Evolutionary conservation across 2,329 filamentous ascomycete genomes (phyloP).

Genomic region (Cladosporium cucumerinum): DNA sequence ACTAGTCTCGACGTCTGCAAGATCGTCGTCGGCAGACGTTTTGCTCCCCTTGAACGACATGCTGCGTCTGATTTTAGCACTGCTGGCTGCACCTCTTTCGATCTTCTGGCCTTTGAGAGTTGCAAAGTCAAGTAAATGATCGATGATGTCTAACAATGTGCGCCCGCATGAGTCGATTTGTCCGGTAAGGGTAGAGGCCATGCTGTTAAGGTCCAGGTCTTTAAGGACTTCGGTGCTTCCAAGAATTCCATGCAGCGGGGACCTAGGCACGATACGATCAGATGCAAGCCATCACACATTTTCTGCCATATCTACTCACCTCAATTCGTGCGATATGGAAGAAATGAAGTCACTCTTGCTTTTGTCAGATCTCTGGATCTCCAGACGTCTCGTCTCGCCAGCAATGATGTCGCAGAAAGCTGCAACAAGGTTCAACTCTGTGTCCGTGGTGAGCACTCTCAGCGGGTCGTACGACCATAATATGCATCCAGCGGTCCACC

Average conservation of each 20-base stretch:
- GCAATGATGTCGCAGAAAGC: slow-evolving; percentile 45
- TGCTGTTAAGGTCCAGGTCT: slow-evolving; percentile 41
- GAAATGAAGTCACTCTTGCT: slow-evolving; percentile 54
- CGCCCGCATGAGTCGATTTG: slow-evolving; percentile 51
- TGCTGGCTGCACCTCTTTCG: slow-evolving; percentile 33
- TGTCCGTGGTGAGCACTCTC: slow-evolving; percentile 40
- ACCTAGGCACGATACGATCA: slow-evolving; percentile 41
- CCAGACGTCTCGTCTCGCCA: slow-evolving; percentile 40
- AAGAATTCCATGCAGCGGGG: slow-evolving; percentile 47
- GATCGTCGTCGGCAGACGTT: slow-evolving; percentile 17
- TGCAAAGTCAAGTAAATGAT: slow-evolving; percentile 44
- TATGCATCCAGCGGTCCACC: slow-evolving; percentile 34
- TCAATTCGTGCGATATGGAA: slow-evolving; percentile 45
- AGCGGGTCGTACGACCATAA: slow-evolving; percentile 47
- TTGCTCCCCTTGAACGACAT: not conserved
- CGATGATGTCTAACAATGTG: slow-evolving; percentile 51
- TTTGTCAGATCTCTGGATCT: slow-evolving; percentile 41
- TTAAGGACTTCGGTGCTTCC: slow-evolving; percentile 44
- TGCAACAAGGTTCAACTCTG: slow-evolving; percentile 38
- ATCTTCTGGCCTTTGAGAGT: slow-evolving; percentile 35
- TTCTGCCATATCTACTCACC: not conserved
- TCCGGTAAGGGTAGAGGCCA: slow-evolving; percentile 43
- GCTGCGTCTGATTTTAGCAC: not conserved
- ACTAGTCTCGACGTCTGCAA: slow-evolving; percentile 26
- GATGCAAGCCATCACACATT: not conserved